These are phyloP conservation scores for Phaeosphaeriaceae sp. DNA, from an alignment of 2,329 filamentous ascomycete genomes.

Conservation along the genomic window DNA sequence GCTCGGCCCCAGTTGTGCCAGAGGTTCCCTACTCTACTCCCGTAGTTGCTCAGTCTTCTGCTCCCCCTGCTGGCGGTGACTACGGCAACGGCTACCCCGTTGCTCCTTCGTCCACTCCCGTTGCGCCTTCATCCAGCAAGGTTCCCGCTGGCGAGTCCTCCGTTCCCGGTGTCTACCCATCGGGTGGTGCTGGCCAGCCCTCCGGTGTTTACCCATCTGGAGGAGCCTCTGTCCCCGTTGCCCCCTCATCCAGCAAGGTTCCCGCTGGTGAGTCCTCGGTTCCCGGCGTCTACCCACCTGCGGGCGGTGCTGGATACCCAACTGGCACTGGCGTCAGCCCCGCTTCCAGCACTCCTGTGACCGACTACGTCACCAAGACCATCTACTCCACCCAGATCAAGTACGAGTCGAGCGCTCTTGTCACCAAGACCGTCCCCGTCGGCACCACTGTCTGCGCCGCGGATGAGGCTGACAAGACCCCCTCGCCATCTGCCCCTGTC, in stretches of 20 bases:
- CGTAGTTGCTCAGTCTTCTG: background rate
- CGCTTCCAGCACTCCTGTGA: slow-evolving; percentile 46
- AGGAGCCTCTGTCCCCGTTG: background rate
- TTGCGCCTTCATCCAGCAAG: background rate
- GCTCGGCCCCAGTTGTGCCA: background rate
- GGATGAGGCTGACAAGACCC: slow-evolving; percentile 21
- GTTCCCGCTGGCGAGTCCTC: slow-evolving; percentile 14
- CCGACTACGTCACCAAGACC: slow-evolving; percentile 48
- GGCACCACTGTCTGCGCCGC: slow-evolving; percentile 55
- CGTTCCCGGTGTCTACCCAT: slow-evolving; percentile 4
- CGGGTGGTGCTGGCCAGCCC: slow-evolving; percentile 4
- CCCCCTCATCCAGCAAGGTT: slow-evolving; percentile 10
- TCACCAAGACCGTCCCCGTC: slow-evolving; percentile 50
- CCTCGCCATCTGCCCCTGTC: slow-evolving; percentile 17
- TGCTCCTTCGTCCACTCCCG: slow-evolving; percentile 20
- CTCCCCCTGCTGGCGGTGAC: slow-evolving; percentile 14
- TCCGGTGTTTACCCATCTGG: slow-evolving; percentile 19
- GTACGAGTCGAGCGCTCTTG: slow-evolving; percentile 45
- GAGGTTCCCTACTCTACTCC: background rate
- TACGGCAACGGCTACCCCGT: slow-evolving; percentile 9
- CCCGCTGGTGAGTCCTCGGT: no score
- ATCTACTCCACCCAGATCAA: slow-evolving; percentile 54
- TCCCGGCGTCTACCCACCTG: slow-evolving; percentile 11
- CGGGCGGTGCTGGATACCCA: slow-evolving; percentile 19
- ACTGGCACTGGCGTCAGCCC: slow-evolving; percentile 41